Conservation (phyloP, 257 asterid genomes). For the Marsdenia floribunda region DNA sequence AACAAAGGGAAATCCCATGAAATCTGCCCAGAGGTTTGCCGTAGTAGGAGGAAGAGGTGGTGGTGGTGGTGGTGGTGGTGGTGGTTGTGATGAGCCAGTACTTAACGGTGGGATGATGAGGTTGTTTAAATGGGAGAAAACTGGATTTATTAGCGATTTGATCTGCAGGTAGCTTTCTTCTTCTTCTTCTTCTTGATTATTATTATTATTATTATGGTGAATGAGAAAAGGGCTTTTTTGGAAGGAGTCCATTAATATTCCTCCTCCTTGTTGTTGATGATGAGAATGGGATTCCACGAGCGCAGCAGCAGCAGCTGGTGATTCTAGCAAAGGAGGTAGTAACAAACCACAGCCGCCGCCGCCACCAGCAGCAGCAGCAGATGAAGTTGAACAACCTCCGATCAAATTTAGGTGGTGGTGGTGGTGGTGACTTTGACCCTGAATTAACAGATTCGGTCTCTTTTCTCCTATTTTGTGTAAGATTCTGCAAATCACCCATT, state of each 20-base stretch:
- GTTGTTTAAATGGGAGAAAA: not conserved
- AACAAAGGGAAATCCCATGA: not conserved
- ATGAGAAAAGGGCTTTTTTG: not conserved
- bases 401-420: constrained; percentile 1
- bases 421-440: constrained; percentile 21
- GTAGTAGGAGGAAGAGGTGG: not conserved
- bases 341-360: not conserved
- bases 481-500: constrained; percentile 78
- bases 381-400: not conserved
- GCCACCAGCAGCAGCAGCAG: not conserved
- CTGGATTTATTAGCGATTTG: constrained; percentile 6
- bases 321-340: constrained; percentile 14
- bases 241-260: not conserved
- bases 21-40: not conserved
- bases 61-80: too few species aligned
- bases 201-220: not conserved
- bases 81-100: too few species aligned
- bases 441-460: constrained; percentile 31
- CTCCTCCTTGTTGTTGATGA: not conserved
- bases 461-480: constrained; percentile 54
- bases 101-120: not conserved
- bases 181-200: too few species aligned
- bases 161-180: constrained; percentile 6
- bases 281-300: not conserved
- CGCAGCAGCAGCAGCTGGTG: not conserved